Base-by-base conservation (phyloP, 805 yeast genomes). In the Saccharomycopsis olivae region DNA sequence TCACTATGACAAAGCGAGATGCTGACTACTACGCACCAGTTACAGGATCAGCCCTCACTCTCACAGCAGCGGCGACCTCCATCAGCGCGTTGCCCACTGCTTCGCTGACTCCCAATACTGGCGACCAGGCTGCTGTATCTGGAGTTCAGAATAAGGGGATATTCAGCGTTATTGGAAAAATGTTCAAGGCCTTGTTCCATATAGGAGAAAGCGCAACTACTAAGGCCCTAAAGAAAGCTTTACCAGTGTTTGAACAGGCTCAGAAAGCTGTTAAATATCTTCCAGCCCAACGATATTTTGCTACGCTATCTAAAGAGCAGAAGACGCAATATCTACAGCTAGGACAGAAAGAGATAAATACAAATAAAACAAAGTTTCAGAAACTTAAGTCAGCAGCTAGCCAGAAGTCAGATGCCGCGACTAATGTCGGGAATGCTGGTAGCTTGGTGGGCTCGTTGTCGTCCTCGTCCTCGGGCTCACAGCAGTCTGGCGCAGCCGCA, bases 91-190 rank as follows among this genome's bases (percentile, higher is more conserved):
- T n/a, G n/a, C n/a, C n/a, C n/a, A n/a, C n/a, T n/a, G n/a, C n/a
- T n/a, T n/a, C n/a, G n/a, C n/a, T n/a, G n/a, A n/a, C n/a, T n/a
- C n/a, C n/a, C n/a, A n/a, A n/a, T n/a, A n/a, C n/a, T n/a, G n/a
- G n/a, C n/a, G n/a, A n/a, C n/a, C n/a, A n/a, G n/a, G n/a, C n/a
- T n/a, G n/a, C n/a, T n/a, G n/a, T 14, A 8, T 8, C 9, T 8
- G 36, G 17, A 11, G 24, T 21, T 19, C 44, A 36, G 15, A 17
- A 41, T 19, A 41, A 41, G 21, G 44, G 44, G 16, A 24, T 41
- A 8, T 36, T 41, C 29, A 24, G 37, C n/a, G 16, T 15, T 14
- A 37, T 41, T 17, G 41, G 44, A 15, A 41, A 37, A 18, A 8
- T 29, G 20, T 27, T 41, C 41, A 33, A 25, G 9, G 27, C 28